phyloP scores from a whole-genome alignment of 2,329 filamentous ascomycete species.

The Coniochaeta pulveracea region DNA sequence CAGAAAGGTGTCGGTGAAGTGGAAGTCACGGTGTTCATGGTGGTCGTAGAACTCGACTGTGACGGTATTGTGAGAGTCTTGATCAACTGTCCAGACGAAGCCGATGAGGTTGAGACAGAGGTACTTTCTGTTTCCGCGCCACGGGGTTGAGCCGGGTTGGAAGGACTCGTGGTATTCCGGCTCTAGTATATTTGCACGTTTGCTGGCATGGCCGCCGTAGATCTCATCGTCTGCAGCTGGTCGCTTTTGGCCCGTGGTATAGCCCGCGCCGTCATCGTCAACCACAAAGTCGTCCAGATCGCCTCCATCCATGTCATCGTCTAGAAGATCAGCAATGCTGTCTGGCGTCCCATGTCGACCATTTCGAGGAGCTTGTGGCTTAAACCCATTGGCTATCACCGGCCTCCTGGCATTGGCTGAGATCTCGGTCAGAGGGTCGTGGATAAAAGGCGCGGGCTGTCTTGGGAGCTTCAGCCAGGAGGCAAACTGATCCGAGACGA shows the following conservation, averaged over 20 bases:
- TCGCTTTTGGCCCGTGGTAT: conserved; percentile 51
- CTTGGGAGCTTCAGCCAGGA: conserved; percentile 42
- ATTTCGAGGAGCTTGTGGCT: too few relatives aligned
- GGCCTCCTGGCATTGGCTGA: conserved; percentile 52
- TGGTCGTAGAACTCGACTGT: conserved; percentile 97
- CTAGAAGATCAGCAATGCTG: conserved; percentile 75
- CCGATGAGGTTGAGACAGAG: conserved; percentile 88
- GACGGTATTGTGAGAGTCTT: conserved; percentile 85
- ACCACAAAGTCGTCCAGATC: conserved; percentile 68
- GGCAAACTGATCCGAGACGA: conserved; percentile 47
- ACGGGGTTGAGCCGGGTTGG: conserved; percentile 89
- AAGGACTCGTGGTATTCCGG: conserved; percentile 74
- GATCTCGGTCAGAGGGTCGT: conserved; percentile 63
- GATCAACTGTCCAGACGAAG: conserved; percentile 93
- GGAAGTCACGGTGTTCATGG: conserved; percentile 83
- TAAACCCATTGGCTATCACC: conserved; percentile 38
- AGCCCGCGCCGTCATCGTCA: conserved; percentile 91
- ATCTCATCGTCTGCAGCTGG: conserved; percentile 41
- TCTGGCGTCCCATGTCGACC: conserved; percentile 58
- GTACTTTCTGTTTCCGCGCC: conserved; percentile 89
- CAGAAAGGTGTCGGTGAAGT: conserved; percentile 91
- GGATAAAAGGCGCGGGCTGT: conserved; percentile 77
- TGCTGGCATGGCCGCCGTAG: conserved; percentile 29
- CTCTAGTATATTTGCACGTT: conserved; percentile 36
- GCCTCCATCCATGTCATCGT: conserved; percentile 38